Evolutionary conservation across 164 flowering plant genomes (phyloP), one percentile per base, ranked within the genome.

Genomic region (Annona squamosa): DNA sequence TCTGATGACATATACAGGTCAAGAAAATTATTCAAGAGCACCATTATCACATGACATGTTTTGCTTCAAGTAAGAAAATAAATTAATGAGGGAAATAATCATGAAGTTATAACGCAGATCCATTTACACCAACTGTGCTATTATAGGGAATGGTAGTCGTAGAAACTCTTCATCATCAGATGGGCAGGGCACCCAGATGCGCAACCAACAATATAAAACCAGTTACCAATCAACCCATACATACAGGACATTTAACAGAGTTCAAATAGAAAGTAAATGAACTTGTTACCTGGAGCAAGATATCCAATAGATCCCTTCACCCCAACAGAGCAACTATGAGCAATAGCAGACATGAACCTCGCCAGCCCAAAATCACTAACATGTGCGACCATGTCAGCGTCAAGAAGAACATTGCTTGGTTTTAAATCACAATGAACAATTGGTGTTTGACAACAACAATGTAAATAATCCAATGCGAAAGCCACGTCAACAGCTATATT

Each of bases 291-390:
- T 42, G 69, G 69, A 44, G 69, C 69, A 13, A 67, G 4, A 42
- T 67, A 67, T 42, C 69, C 86, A 63, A 79, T 69, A 1, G 85
- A 70, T 0, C 87, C 85, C 70, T 72, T 78, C 17, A 85, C 6
- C 4, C 72, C 79, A 52, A 44, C 16, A 3, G 85, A 78, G 61
- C 67, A 64, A 48, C 62, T 75, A 17, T 75, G 76, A 18, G 63
- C 69, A 0, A 73, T 62, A 5, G 37, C 18, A 7, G 48, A 46
- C 0, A 83, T 66, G 46, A 81, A 73, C 57, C 67, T 75, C 4
- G 83, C 81, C 45, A 81, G 67, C 7, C 85, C 85, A 59, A 82
- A 82, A 67, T 82, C 83, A 42, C 83, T 76, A 6, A 82, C 85
- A 69, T 76, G 80, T 5, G 81, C 83, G 16, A 26, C 69, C 83